Percentiles rank a stretch among this genome's conserved stretches.
Conservation (phyloP, 257 asterid species). For the Schizonepeta tenuifolia region DNA sequence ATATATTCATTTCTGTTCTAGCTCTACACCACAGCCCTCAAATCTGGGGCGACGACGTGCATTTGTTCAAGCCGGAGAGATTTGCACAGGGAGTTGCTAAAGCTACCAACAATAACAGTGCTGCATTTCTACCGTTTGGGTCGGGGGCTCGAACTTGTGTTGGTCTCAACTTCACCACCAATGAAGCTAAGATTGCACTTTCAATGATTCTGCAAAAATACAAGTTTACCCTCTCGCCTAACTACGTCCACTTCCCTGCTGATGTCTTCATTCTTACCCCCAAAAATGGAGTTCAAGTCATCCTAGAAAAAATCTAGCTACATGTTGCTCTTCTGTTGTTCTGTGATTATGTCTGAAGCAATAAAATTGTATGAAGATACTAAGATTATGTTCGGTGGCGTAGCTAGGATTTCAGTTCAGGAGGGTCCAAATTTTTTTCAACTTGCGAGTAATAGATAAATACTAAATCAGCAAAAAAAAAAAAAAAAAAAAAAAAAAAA, state of each 20-base stretch:
- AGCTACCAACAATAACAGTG: slow-evolving; percentile 55
- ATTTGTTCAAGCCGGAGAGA: slow-evolving; percentile 61
- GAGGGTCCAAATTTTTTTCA: no score
- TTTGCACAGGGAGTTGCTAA: slow-evolving; percentile 57
- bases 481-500: no score
- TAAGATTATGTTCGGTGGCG: no score
- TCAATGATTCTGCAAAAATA: slow-evolving; percentile 59
- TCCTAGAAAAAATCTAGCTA: slow-evolving; percentile 41
- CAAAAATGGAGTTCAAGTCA: slow-evolving; percentile 53
- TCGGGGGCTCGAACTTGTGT: slow-evolving; percentile 66
- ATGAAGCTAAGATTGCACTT: slow-evolving; percentile 58
- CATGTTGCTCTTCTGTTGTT: neutral
- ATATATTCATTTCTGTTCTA: slow-evolving; percentile 45
- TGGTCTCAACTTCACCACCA: slow-evolving; percentile 59
- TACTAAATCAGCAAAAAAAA: no score
- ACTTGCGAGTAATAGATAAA: no score
- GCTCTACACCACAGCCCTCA: slow-evolving; percentile 53
- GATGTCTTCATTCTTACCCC: slow-evolving; percentile 56
- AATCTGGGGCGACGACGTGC: slow-evolving; percentile 63
- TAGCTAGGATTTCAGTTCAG: no score
- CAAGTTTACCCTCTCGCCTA: slow-evolving; percentile 47
- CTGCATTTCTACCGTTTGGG: slow-evolving; percentile 65
- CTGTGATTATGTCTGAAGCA: neutral
- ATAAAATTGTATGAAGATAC: neutral
- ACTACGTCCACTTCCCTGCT: slow-evolving; percentile 54